Evolutionary conservation across 768 basidiomycete genomes (phyloP).

Genomic region (Rhizopogon sp.): DNA sequence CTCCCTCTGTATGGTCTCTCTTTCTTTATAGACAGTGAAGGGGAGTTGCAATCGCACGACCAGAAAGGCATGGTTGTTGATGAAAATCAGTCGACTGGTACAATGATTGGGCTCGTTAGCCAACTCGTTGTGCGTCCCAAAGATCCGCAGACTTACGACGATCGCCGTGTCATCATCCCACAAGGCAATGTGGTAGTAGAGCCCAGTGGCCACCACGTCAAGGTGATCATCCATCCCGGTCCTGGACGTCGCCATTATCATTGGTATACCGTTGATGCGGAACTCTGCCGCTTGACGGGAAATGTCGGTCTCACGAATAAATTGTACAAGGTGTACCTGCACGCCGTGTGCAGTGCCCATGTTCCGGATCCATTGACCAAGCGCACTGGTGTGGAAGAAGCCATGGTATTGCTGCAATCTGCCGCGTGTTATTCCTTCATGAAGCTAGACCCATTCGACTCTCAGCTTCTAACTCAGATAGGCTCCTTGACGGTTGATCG

Average conservation of each 20-base stretch:
- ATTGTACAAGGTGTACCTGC: slow-evolving; percentile 34
- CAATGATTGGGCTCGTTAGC: slow-evolving; percentile 35
- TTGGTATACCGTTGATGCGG: slow-evolving; percentile 20
- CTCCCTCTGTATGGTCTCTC: slow-evolving; percentile 32
- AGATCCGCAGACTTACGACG: neutral
- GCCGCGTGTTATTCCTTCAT: slow-evolving; percentile 35
- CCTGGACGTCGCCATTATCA: slow-evolving; percentile 6
- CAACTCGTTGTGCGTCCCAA: slow-evolving; percentile 31
- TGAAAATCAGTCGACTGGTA: slow-evolving; percentile 29
- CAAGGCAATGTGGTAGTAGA: neutral
- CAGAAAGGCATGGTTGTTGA: slow-evolving; percentile 35
- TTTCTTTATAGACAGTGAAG: slow-evolving; percentile 27
- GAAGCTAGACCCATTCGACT: slow-evolving; percentile 19
- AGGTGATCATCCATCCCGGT: neutral
- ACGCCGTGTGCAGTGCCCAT: slow-evolving; percentile 33
- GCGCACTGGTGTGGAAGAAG: slow-evolving; percentile 37
- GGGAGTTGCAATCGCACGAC: slow-evolving; percentile 31
- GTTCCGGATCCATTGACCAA: slow-evolving; percentile 34
- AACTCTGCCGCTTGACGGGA: slow-evolving; percentile 20
- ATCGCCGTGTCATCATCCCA: slow-evolving; percentile 10
- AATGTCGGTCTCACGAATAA: slow-evolving; percentile 13
- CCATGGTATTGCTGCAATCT: slow-evolving; percentile 29
- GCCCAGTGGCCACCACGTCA: neutral
- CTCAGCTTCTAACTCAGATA: slow-evolving; percentile 27
- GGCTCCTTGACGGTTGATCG: slow-evolving; percentile 25